Evolutionary conservation across 1,284 basidiomycete species (phyloP).

Genomic region (Kwoniella shivajii): DNA sequence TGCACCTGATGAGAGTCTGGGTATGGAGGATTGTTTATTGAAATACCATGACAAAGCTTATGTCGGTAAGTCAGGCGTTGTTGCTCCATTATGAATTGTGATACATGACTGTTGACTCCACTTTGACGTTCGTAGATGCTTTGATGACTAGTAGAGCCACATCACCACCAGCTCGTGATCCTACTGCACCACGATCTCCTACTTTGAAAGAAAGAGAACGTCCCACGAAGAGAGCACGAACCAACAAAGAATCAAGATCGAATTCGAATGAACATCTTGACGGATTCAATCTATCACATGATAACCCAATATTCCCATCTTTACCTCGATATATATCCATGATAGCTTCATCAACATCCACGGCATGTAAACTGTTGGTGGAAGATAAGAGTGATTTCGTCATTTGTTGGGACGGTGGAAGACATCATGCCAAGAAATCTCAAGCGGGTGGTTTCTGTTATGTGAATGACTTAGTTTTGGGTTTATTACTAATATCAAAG

Average conservation of each 20-base stretch:
- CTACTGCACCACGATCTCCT: constrained; percentile 17
- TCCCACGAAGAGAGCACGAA: constrained; percentile 3
- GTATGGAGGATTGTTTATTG: constrained; percentile 41
- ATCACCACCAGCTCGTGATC: constrained; percentile 7
- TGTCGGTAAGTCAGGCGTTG: constrained; percentile 41
- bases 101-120: not conserved
- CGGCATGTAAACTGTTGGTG: constrained; percentile 67
- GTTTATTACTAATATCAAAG: constrained; percentile 57
- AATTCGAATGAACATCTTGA: constrained; percentile 5
- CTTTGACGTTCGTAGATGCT: constrained; percentile 20
- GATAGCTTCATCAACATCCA: constrained; percentile 75
- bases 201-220: not conserved
- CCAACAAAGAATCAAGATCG: no score
- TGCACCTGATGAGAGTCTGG: constrained; percentile 30
- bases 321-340: constrained; percentile 70
- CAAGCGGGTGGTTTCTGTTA: constrained; percentile 89
- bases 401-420: constrained; percentile 81
- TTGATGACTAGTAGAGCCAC: constrained; percentile 9
- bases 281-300: constrained; percentile 57
- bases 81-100: not conserved
- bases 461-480: constrained; percentile 83
- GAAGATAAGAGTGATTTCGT: constrained; percentile 62
- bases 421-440: constrained; percentile 59
- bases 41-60: constrained; percentile 55
- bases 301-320: constrained; percentile 74